These are phyloP conservation scores for Aegilops longissima DNA, from an alignment of 176 grass and related monocot species.

Conservation along the genomic window DNA sequence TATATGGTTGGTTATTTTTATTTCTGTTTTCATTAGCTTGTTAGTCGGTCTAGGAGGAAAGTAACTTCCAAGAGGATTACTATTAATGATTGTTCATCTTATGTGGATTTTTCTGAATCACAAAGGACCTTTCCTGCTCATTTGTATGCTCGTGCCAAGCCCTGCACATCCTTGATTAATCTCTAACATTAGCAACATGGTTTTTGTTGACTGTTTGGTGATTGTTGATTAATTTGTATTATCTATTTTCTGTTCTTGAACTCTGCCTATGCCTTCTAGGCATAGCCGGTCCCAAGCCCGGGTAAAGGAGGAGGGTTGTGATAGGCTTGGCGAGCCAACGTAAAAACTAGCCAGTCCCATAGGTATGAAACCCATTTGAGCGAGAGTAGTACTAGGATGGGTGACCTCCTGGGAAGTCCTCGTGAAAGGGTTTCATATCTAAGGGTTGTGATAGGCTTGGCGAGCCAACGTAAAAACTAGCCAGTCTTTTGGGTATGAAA, in stretches of 20 bases:
- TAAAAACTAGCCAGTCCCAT: no score
- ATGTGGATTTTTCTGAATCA: conserved; percentile 34
- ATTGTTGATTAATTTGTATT: conserved; percentile 27
- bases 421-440: no score
- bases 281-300: no score
- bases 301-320: no score
- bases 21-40: conserved; percentile 10
- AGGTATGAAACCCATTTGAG: no score
- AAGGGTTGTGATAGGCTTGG: no score
- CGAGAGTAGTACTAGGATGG: no score
- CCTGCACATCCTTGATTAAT: not conserved
- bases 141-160: conserved; percentile 21
- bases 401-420: no score
- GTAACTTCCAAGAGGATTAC: conserved; percentile 1
- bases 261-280: no score
- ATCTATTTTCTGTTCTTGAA: conserved; percentile 29
- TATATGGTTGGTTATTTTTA: not conserved
- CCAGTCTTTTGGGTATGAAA: no score
- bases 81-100: conserved; percentile 26
- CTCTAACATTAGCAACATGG: conserved; percentile 19
- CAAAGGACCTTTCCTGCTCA: not conserved
- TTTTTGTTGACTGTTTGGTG: conserved; percentile 15
- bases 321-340: no score
- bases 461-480: no score
- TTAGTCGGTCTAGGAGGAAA: not conserved